Conservation (phyloP, 1,284 basidiomycete genomes). For the Takashimella tepidaria region DNA sequence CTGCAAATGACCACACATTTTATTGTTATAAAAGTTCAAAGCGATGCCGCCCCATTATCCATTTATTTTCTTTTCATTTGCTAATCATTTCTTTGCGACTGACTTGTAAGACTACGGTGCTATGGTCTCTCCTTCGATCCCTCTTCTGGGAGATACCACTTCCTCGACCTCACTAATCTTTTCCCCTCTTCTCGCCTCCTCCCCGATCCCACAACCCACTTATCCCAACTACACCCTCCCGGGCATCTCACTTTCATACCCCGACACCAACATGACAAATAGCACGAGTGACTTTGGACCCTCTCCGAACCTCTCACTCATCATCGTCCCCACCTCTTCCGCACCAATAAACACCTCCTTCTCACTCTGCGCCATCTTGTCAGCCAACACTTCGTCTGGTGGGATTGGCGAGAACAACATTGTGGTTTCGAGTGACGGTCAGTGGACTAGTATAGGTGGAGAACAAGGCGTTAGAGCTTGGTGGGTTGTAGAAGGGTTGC, state of each 20-base stretch:
- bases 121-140: slow-evolving; percentile 49
- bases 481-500: slow-evolving; percentile 28
- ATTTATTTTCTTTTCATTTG: too few relatives aligned
- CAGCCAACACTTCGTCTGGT: slow-evolving; percentile 22
- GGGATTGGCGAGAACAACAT: slow-evolving; percentile 15
- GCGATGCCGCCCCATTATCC: too few relatives aligned
- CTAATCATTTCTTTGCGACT: too few relatives aligned
- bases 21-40: too few relatives aligned
- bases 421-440: slow-evolving; percentile 12
- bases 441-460: slow-evolving; percentile 27
- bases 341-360: background rate
- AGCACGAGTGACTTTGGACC: slow-evolving; percentile 57
- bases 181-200: slow-evolving; percentile 57
- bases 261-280: slow-evolving; percentile 48
- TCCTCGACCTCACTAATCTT: slow-evolving; percentile 68
- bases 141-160: slow-evolving; percentile 70
- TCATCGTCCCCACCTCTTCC: slow-evolving; percentile 50
- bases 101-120: too few relatives aligned
- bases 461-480: slow-evolving; percentile 34
- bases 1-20: slow-evolving; percentile 7
- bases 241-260: slow-evolving; percentile 54
- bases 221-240: slow-evolving; percentile 80
- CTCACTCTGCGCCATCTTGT: slow-evolving; percentile 20
- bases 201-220: slow-evolving; percentile 48
- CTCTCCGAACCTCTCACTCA: slow-evolving; percentile 44